Evolutionary conservation across 495 filamentous ascomycete species (phyloP), one percentile per base, ranked within the genome.

Genomic region (Podospora sp.): DNA sequence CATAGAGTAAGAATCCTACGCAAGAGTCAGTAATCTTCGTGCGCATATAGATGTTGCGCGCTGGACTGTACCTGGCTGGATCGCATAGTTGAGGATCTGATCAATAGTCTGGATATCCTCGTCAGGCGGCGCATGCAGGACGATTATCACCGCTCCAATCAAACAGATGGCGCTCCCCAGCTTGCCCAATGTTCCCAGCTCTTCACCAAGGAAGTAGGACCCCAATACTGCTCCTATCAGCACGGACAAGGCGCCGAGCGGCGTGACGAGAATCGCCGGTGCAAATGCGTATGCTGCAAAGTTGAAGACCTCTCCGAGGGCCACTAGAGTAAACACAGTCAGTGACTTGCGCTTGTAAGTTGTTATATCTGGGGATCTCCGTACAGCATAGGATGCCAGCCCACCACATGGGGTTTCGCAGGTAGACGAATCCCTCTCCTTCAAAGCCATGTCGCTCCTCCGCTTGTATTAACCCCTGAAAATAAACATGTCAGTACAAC

Each of bases 281-380:
- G 95, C 95, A 79, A 97, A 99, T 1, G 95, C 95, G 77, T 99
- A 99, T 65, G 95, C 95, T 26, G 93, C 93, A 76, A 99, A 99
- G 76, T 99, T 99, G 76, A 91, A 93, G 58, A 95, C 83, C 79
- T 99, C 95, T 68, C 95, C 95, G 46, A 90, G 82, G 81, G 96
- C 91, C 84, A 87, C 52, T 55, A 22, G 7, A 22, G 3, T 33
- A 55, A 26, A 2, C 24, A 18, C n/a, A 12, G 20, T 55, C 25
- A 27, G 63, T 68, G 59, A 77, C 66, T 65, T 73, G 58, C 35
- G 20, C 59, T 66, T 33, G 25, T 36, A 49, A 27, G 16, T n/a
- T 6, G 26, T 40, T 53, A 46, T 56, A 53, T 25, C 12, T 29
- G 33, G 14, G 24, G 60, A 35, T 57, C 56, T 67, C 60, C 89